Evolutionary conservation across 768 basidiomycete species (phyloP).

Genomic region (Phaeotremella skinneri): DNA sequence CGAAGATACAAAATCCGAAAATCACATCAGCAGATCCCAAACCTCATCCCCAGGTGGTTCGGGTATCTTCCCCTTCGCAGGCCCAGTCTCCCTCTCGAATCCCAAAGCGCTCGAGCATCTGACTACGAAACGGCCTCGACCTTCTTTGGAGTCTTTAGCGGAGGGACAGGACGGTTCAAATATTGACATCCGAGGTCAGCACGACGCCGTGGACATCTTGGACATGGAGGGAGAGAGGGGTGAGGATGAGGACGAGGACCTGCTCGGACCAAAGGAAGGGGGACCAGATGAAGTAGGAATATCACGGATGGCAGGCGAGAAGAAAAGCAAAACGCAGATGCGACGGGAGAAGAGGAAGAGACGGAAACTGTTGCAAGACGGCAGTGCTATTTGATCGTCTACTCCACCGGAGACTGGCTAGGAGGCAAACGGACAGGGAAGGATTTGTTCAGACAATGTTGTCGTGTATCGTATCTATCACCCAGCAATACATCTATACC

Average conservation of each 20-base stretch:
- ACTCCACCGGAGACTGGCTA: too few relatives aligned
- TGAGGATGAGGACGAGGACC: conserved; percentile 2
- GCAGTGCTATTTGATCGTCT: too few relatives aligned
- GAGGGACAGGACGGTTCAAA: not conserved
- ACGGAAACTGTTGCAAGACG: conserved; percentile 14
- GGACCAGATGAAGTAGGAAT: not conserved
- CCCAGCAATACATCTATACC: not conserved
- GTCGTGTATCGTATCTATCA: not conserved
- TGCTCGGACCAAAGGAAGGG: not conserved
- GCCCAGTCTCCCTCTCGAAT: conserved; percentile 16
- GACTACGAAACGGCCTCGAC: not conserved
- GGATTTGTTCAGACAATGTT: not conserved
- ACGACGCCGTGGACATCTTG: not conserved
- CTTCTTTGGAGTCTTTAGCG: not conserved
- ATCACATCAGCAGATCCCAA: not conserved
- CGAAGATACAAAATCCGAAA: not conserved
- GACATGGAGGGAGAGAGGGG: not conserved
- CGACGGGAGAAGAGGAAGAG: conserved; percentile 25
- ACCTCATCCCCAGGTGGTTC: conserved; percentile 21
- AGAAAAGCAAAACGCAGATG: conserved; percentile 15
- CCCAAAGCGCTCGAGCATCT: conserved; percentile 2
- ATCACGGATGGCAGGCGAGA: not conserved
- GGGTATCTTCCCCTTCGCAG: conserved; percentile 22
- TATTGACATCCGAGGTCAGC: not conserved
- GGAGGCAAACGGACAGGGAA: too few relatives aligned